Base-by-base conservation (phyloP, 805 yeast genomes). In the Zygosaccharomyces lentus region DNA sequence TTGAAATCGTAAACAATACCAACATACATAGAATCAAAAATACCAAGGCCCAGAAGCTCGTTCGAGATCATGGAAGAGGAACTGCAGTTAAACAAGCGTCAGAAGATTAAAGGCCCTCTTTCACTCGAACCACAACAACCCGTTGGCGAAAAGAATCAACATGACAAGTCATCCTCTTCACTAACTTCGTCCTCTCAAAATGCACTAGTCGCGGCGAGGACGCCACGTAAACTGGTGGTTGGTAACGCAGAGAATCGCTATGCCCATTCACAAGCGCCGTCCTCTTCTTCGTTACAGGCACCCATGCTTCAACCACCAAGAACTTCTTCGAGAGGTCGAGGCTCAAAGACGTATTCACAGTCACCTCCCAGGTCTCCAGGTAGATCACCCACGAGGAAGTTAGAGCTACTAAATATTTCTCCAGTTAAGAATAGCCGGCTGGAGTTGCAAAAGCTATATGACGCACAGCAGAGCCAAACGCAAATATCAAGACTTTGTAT, bases 401-500 rank as follows among this genome's bases (percentile, higher is more conserved):
- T 70, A n/a, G 73, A 71, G 53, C 56, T 72, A 45, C 68, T 72
- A 30, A 68, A 69, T 38, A 53, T 71, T 4, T 72, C 76, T 1
- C 76, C 75, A 9, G 55, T 56, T 13, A 71, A 69, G 39, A 65
- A 62, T 37, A 55, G 60, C 13, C 62, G 70, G 13, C 57, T 63
- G 21, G 66, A 65, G 45, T 32, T 51, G 43, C 68, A 50, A 47
- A 65, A 44, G 48, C 46, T 57, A 13, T 59, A 58, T 44, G 62
- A 57, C 47, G 54, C 57, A 12, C 66, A 48, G 42, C 45, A 62
- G 54, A 46, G 48, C 35, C 37, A 53, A 73, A 68, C 54, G 75
- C 81, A 21, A 43, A 55, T 41, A 9, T 56, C 52, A 24, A 71
- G 99, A 39, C 66, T 93, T 21, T 93, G 87, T 6, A 90, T 93